These are phyloP conservation scores for Leptographium galeiforme DNA, from an alignment of 2,329 filamentous ascomycete species.

Conservation along the genomic window DNA sequence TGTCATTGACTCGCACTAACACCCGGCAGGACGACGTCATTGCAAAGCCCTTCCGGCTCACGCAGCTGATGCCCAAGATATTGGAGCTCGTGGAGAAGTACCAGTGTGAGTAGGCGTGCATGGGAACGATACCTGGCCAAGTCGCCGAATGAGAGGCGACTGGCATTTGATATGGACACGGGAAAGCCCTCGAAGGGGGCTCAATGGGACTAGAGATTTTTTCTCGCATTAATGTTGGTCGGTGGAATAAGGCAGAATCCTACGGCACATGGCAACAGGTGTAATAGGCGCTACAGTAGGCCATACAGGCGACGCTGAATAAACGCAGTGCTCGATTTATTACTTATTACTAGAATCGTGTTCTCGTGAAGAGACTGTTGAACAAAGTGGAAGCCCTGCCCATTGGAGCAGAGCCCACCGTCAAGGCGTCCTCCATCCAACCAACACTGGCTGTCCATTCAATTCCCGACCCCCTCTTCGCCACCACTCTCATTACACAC, in stretches of 20 bases:
- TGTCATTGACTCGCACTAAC: too few species aligned
- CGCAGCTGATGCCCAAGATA: slow-evolving; percentile 56
- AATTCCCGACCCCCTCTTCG: neutral
- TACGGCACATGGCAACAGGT: neutral
- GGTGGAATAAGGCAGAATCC: too few species aligned
- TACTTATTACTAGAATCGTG: slow-evolving; percentile 2
- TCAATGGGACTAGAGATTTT: too few species aligned
- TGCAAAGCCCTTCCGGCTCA: slow-evolving; percentile 66
- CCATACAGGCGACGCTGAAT: neutral
- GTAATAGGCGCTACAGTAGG: neutral
- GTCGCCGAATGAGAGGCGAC: too few species aligned
- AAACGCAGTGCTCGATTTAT: slow-evolving; percentile 1
- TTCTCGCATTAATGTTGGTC: too few species aligned
- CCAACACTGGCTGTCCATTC: neutral
- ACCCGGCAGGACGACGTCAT: slow-evolving; percentile 54
- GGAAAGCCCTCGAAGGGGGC: too few species aligned
- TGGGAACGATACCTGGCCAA: too few species aligned
- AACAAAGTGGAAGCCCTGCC: neutral
- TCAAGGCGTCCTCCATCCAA: neutral
- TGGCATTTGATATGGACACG: too few species aligned
- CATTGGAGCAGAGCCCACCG: too few species aligned
- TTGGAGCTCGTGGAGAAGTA: slow-evolving; percentile 37
- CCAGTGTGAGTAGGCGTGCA: slow-evolving; percentile 11
- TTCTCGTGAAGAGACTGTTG: neutral
- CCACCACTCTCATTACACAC: neutral